Conservation (phyloP, 768 basidiomycete genomes). For the Lactarius vividus region DNA sequence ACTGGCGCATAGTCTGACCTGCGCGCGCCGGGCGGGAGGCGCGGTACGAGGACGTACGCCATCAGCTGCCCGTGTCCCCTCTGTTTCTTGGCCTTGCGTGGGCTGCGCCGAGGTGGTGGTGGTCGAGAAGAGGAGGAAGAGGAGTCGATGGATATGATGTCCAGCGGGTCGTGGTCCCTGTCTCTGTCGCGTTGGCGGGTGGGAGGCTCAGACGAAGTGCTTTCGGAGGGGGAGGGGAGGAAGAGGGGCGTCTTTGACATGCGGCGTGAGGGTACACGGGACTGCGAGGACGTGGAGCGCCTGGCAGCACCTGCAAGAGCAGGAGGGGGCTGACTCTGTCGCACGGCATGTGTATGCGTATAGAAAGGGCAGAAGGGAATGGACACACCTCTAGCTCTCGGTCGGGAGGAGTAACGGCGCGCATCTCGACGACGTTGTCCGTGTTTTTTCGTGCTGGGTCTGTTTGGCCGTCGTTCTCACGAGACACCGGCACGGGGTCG, state of each 20-base stretch:
- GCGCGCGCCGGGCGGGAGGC: background rate
- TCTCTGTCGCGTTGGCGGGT: background rate
- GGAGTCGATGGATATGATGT: conserved; percentile 8
- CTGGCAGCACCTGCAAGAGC: background rate
- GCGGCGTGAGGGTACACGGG: background rate
- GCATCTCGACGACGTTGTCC: background rate
- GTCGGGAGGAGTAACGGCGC: background rate
- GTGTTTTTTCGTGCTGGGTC: background rate
- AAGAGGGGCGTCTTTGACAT: conserved; percentile 15
- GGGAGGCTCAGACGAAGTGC: background rate
- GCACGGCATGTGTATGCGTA: conserved; percentile 4
- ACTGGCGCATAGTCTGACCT: conserved; percentile 2
- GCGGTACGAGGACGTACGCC: conserved; percentile 14
- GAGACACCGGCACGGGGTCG: background rate
- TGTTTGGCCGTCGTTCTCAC: background rate
- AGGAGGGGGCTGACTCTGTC: background rate
- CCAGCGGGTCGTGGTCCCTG: background rate
- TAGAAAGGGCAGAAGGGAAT: background rate
- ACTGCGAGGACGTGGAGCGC: conserved; percentile 2
- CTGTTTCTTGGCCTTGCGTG: conserved; percentile 4
- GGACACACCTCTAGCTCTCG: conserved; percentile 9
- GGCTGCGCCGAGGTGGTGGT: background rate
- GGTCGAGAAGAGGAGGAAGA: background rate
- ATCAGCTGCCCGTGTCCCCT: conserved; percentile 8
- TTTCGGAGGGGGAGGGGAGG: conserved; percentile 18